Percentiles rank a stretch among this genome's conserved stretches.
Conservation (phyloP, 345 rosid species). For the Limnanthes douglasii region DNA sequence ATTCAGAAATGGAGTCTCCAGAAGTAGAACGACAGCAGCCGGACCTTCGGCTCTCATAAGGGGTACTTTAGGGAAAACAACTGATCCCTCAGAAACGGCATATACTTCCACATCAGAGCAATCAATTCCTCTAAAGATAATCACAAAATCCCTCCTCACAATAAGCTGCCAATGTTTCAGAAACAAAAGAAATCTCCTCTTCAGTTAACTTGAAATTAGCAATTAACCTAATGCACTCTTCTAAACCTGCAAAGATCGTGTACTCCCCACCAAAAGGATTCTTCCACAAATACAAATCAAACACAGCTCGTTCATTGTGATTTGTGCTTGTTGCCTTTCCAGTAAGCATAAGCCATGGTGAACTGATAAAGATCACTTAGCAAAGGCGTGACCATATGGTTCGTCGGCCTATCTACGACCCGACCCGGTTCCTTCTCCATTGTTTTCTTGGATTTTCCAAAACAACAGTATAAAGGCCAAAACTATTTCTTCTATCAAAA, state of each 20-base stretch:
- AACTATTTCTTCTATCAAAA: too few species aligned
- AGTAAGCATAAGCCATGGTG: constrained; percentile 89
- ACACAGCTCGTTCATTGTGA: constrained; percentile 77
- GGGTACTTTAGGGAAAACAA: constrained; percentile 96
- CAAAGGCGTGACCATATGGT: constrained; percentile 94
- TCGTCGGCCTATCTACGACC: constrained; percentile 49
- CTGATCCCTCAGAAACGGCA: constrained; percentile 79
- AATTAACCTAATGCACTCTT: constrained; percentile 74
- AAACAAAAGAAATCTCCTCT: constrained; percentile 55
- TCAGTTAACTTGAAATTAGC: constrained; percentile 69
- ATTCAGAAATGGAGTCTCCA: constrained; percentile 87
- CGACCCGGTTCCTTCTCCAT: constrained; percentile 17
- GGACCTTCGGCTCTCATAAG: constrained; percentile 87
- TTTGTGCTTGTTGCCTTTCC: constrained; percentile 90
- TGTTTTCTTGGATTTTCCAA: too few species aligned
- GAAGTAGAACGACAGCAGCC: constrained; percentile 80
- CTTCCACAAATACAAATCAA: constrained; percentile 88
- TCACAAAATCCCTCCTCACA: constrained; percentile 82
- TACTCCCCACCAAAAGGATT: constrained; percentile 96
- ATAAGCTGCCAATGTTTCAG: constrained; percentile 45
- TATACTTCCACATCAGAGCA: constrained; percentile 85
- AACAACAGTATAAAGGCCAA: too few species aligned
- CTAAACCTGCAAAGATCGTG: constrained; percentile 83
- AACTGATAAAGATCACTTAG: constrained; percentile 94
- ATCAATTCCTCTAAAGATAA: constrained; percentile 71